Conservation (phyloP, 2,329 filamentous ascomycete species). For the Phialocephala sp. region DNA sequence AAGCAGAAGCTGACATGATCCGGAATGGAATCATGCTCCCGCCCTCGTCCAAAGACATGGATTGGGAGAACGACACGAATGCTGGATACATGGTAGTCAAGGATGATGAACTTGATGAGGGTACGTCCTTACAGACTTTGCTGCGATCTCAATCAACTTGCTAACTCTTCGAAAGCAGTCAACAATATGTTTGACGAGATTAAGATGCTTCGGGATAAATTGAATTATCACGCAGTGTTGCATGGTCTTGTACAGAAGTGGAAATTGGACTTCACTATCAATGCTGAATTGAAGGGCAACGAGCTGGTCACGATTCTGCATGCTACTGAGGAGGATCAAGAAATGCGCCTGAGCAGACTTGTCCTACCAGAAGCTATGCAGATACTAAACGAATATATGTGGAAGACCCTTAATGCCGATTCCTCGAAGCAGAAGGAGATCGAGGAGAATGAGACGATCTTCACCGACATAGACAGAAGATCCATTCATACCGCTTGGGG, state of each 20-base stretch:
- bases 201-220: background rate
- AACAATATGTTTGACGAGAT: background rate
- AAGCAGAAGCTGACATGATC: background rate
- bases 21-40: background rate
- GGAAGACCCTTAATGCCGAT: background rate
- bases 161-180: background rate
- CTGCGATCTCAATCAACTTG: too few species aligned
- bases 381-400: background rate
- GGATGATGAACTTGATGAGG: background rate
- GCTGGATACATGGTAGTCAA: background rate
- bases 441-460: background rate
- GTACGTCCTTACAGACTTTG: background rate
- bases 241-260: conserved; percentile 3
- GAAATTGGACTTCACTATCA: background rate
- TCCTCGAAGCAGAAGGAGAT: background rate
- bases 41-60: background rate
- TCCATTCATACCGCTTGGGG: background rate
- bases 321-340: background rate
- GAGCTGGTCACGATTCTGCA: background rate
- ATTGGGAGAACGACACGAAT: background rate
- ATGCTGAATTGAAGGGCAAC: background rate
- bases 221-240: background rate
- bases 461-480: background rate
- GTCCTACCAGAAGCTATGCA: background rate
- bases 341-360: conserved; percentile 2